phyloP scores from a whole-genome alignment of 2,329 filamentous ascomycete species.

The Pezicula neosporulosa region DNA sequence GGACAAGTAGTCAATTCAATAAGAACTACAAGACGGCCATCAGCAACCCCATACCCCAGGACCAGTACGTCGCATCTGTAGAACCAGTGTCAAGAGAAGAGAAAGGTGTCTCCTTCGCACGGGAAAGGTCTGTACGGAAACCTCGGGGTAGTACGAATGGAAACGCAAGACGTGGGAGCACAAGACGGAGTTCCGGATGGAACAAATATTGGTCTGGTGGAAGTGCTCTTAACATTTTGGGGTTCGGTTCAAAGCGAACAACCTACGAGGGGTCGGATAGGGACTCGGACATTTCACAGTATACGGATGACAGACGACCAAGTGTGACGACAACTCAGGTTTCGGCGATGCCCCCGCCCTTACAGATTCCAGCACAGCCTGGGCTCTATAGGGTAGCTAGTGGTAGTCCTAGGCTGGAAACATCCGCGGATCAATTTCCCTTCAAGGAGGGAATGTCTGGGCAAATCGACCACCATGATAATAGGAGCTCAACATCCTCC shows the following conservation, averaged over 20 bases:
- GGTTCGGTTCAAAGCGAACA: slow-evolving; percentile 45
- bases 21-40: slow-evolving; percentile 61
- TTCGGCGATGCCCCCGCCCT: slow-evolving; percentile 67
- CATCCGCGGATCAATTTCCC: slow-evolving; percentile 42
- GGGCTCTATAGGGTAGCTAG: slow-evolving; percentile 62
- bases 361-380: slow-evolving; percentile 56
- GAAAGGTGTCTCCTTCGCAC: slow-evolving; percentile 28
- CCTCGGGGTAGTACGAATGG: slow-evolving; percentile 17
- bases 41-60: slow-evolving; percentile 56
- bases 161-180: slow-evolving; percentile 21
- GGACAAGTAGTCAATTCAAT: slow-evolving; percentile 55
- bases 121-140: slow-evolving; percentile 27
- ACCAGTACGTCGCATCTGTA: slow-evolving; percentile 12
- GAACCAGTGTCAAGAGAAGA: slow-evolving; percentile 31
- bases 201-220: slow-evolving; percentile 76
- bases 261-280: slow-evolving; percentile 45
- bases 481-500: slow-evolving; percentile 29
- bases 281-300: slow-evolving; percentile 45
- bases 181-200: slow-evolving; percentile 68
- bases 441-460: slow-evolving; percentile 56
- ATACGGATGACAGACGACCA: slow-evolving; percentile 38
- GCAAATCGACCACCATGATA: slow-evolving; percentile 55
- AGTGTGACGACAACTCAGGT: slow-evolving; percentile 55
- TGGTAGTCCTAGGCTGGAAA: slow-evolving; percentile 66
- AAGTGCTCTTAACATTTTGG: slow-evolving; percentile 63